Conservation (phyloP, 208 protist genomes). For the Leishmania tarentolae region DNA sequence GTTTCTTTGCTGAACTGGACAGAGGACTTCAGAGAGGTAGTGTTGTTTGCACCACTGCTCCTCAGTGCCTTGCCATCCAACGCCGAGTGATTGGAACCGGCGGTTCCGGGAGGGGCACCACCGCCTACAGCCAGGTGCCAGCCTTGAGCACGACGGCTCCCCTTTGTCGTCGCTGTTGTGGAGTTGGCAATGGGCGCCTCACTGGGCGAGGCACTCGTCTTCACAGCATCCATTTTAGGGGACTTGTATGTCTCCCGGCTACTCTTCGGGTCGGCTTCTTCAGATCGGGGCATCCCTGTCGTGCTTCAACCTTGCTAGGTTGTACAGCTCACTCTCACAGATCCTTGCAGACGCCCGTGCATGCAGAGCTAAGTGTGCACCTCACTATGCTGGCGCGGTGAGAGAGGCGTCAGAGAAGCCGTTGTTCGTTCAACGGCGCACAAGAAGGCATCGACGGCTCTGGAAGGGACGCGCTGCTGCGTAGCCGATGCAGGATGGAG, state of each 20-base stretch:
- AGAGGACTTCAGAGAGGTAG: conserved; percentile 10
- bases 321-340: background rate
- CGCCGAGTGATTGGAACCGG: background rate
- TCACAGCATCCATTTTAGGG: background rate
- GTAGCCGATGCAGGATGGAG: background rate
- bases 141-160: conserved; percentile 19
- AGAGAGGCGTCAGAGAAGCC: background rate
- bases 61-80: conserved; percentile 4
- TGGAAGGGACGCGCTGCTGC: background rate
- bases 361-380: background rate
- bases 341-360: background rate
- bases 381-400: background rate
- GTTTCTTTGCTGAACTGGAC: conserved; percentile 30
- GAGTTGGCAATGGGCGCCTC: background rate
- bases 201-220: background rate
- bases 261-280: background rate
- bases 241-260: background rate
- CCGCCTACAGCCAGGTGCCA: conserved; percentile 20
- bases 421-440: background rate
- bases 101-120: background rate
- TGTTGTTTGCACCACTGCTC: background rate
- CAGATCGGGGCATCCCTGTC: background rate
- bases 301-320: background rate
- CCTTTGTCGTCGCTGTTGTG: conserved; percentile 15
- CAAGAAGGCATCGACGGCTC: background rate